Evolutionary conservation across 2,329 filamentous ascomycete genomes (phyloP).

Genomic region (Plenodomus biglobosus): DNA sequence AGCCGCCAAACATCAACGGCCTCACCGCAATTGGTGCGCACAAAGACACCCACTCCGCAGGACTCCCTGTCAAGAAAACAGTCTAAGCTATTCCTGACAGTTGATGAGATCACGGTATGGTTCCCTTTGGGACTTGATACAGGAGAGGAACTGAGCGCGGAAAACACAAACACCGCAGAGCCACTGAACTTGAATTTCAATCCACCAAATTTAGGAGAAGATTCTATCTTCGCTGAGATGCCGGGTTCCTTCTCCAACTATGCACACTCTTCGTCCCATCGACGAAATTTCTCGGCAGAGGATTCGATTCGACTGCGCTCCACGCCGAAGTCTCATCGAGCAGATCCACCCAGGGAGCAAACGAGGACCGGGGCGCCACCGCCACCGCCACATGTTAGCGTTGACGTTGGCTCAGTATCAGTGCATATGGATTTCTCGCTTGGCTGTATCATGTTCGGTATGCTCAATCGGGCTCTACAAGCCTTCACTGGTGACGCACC

Average conservation of each 20-base stretch:
- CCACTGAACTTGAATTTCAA: slow-evolving; percentile 25
- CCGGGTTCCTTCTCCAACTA: slow-evolving; percentile 54
- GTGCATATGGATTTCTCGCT: slow-evolving; percentile 41
- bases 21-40: slow-evolving; percentile 11
- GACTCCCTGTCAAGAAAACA: slow-evolving; percentile 14
- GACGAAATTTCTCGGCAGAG: slow-evolving; percentile 27
- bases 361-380: slow-evolving; percentile 12
- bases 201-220: slow-evolving; percentile 35
- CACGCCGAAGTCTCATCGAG: slow-evolving; percentile 5
- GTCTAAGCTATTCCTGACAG: slow-evolving; percentile 37
- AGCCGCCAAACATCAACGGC: slow-evolving; percentile 32
- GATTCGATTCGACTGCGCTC: slow-evolving; percentile 23
- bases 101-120: slow-evolving; percentile 45
- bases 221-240: slow-evolving; percentile 46
- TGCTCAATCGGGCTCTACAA: slow-evolving; percentile 29
- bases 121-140: slow-evolving; percentile 37
- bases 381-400: slow-evolving; percentile 19
- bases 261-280: slow-evolving; percentile 45
- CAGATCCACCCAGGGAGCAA: slow-evolving; percentile 5
- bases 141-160: slow-evolving; percentile 3
- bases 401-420: slow-evolving; percentile 40
- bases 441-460: slow-evolving; percentile 37
- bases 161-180: slow-evolving; percentile 12
- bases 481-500: slow-evolving; percentile 17
- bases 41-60: slow-evolving; percentile 2